These are phyloP conservation scores for Datisca glomerata DNA, from an alignment of 306 rosid genomes.

Conservation along the genomic window DNA sequence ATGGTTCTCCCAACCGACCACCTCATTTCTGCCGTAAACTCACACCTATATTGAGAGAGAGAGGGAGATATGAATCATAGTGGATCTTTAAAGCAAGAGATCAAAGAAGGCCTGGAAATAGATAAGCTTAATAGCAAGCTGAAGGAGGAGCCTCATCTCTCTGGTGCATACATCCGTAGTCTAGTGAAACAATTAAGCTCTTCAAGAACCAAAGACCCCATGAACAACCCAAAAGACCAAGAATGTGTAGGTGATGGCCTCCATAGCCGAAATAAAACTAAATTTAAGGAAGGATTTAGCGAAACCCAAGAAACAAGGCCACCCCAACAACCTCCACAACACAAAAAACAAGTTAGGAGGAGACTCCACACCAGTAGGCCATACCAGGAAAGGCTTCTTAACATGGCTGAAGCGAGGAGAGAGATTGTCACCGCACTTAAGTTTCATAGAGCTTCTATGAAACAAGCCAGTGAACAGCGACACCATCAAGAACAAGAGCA, in stretches of 20 bases:
- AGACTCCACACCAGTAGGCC: conserved; percentile 77
- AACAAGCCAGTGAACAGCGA: conserved; percentile 54
- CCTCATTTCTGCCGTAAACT: conserved; percentile 25
- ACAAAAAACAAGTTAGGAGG: conserved; percentile 78
- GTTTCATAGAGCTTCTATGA: conserved; percentile 83
- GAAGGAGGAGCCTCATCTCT: conserved; percentile 38
- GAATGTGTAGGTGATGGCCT: conserved; percentile 14
- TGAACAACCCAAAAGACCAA: conserved; percentile 23
- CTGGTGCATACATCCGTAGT: conserved; percentile 57
- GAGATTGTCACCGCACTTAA: conserved; percentile 89
- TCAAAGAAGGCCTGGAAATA: conserved; percentile 26
- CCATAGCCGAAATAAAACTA: conserved; percentile 14
- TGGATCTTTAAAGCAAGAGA: conserved; percentile 19
- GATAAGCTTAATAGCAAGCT: conserved; percentile 24
- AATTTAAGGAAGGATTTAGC: conserved; percentile 20
- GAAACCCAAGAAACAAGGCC: conserved; percentile 19
- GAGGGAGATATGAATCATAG: conserved; percentile 24
- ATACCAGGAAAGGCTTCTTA: conserved; percentile 71
- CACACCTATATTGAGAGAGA: conserved; percentile 11
- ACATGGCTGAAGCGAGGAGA: conserved; percentile 90
- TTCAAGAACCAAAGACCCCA: conserved; percentile 42
- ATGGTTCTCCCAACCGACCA: conserved; percentile 33
- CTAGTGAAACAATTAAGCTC: conserved; percentile 56
- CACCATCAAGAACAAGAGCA: conserved; percentile 14
- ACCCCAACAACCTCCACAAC: conserved; percentile 20